Base-by-base conservation (phyloP, 106 monocot species). In the Phalaenopsis aphrodite region DNA sequence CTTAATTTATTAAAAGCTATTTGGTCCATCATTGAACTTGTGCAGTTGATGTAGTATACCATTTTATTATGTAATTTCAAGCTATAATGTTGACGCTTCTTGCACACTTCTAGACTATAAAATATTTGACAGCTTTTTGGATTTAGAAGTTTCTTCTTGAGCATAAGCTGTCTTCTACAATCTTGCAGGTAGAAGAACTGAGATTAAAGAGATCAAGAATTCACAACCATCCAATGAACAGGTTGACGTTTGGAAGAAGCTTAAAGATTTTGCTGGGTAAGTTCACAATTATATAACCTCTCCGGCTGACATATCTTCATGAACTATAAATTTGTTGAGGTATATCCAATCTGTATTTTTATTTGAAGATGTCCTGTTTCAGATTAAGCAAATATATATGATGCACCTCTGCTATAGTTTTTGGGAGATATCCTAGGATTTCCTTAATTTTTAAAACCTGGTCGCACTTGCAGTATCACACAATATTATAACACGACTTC, bases 191-290 rank as follows among this genome's bases (percentile, higher is more conserved):
- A 77, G 81, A 57, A 85, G 19, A 55, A 78, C 67, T 10, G 86
- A 83, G 64, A 83, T 43, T 75, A 71, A 57, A 75, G 81, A 86
- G 10, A 58, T 42, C n/a, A 83, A 88, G 42, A 75, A 84, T 56
- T 73, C 80, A 18, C 82, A 88, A 65, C 56, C 73, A 77, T 58
- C 81, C 75, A 78, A 30, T 67, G 80, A 81, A 57, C 76, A 87
- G 65, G 76, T 41, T 58, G 86, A 92, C 84, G 49, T 90, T 9
- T 90, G 86, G 90, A 80, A 90, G 86, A 79, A 86, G 72, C 64
- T 92, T 65, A 88, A 88, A 83, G 87, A 86, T 71, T 90, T 90
- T 78, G 81, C 90, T 2, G 90, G 92, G 92, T 90, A 90, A 74
- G 9, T 18, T 37, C 18, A 48, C 41, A 46, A 15, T 81, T 49